Percentiles rank a stretch among this genome's conserved stretches.
These are phyloP conservation scores for Arthrobotrys pseudoclavata DNA, from an alignment of 2,329 filamentous ascomycete genomes.

Conservation along the genomic window DNA sequence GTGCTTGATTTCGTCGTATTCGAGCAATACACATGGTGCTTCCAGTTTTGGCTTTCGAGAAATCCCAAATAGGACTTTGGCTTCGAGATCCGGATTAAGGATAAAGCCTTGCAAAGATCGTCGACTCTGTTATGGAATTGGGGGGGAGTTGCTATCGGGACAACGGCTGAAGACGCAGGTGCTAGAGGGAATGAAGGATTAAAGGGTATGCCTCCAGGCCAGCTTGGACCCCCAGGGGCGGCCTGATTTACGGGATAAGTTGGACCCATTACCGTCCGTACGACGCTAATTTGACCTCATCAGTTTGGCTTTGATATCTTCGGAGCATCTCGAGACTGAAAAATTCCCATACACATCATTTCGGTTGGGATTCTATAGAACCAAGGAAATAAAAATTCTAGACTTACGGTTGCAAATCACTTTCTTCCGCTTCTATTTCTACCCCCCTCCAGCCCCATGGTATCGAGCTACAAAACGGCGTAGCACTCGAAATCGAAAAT, in stretches of 20 bases:
- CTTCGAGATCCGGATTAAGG: neutral
- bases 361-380: neutral
- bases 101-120: conserved; percentile 7
- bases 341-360: too few species aligned
- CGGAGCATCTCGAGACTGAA: too few species aligned
- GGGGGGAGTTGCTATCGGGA: neutral
- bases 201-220: neutral
- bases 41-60: neutral
- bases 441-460: conserved; percentile 5
- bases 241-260: too few species aligned
- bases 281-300: neutral
- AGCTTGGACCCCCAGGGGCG: neutral
- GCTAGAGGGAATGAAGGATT: neutral
- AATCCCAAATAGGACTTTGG: neutral
- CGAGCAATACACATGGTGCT: conserved; percentile 8
- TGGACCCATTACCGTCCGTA: neutral
- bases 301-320: neutral
- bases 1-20: neutral
- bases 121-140: neutral
- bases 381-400: neutral
- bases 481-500: neutral
- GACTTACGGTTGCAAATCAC: neutral
- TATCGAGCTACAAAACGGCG: neutral
- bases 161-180: neutral
- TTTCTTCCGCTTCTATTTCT: neutral